phyloP scores from a whole-genome alignment of 805 yeast species.

The Groenewaldozyma salmanticensis region DNA sequence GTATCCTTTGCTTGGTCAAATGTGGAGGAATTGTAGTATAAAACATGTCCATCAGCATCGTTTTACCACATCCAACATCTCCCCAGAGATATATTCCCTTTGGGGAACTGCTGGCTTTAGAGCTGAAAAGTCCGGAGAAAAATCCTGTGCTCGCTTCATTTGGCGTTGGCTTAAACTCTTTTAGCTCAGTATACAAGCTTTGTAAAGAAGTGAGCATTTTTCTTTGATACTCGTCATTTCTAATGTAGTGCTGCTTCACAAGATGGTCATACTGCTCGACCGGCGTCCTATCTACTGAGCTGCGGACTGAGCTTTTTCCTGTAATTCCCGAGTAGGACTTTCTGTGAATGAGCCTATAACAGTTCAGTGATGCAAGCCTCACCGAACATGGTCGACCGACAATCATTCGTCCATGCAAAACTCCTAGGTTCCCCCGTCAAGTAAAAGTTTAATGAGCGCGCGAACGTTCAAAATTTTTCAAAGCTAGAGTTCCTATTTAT shows the following conservation, averaged over 20 bases:
- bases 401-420: too few species aligned
- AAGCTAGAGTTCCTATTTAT: too few species aligned
- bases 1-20: constrained; percentile 70
- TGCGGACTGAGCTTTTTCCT: background rate
- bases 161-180: constrained; percentile 51
- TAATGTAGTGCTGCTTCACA: constrained; percentile 23
- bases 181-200: constrained; percentile 45
- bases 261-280: constrained; percentile 27
- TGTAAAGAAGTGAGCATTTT: constrained; percentile 56
- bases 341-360: too few species aligned
- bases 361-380: too few species aligned
- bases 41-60: constrained; percentile 95
- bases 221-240: constrained; percentile 76
- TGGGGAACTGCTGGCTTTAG: constrained; percentile 3
- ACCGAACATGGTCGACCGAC: too few species aligned
- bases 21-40: constrained; percentile 74
- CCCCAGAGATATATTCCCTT: constrained; percentile 89
- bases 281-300: constrained; percentile 13
- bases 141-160: constrained; percentile 31
- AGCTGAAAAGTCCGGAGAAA: constrained; percentile 6
- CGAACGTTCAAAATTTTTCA: too few species aligned
- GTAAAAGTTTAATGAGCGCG: too few species aligned
- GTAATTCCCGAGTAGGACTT: background rate
- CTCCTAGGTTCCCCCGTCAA: too few species aligned
- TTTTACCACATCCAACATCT: constrained; percentile 97